Evolutionary conservation across 208 protist genomes (phyloP).

Genomic region (Leishmania tarentolae): DNA sequence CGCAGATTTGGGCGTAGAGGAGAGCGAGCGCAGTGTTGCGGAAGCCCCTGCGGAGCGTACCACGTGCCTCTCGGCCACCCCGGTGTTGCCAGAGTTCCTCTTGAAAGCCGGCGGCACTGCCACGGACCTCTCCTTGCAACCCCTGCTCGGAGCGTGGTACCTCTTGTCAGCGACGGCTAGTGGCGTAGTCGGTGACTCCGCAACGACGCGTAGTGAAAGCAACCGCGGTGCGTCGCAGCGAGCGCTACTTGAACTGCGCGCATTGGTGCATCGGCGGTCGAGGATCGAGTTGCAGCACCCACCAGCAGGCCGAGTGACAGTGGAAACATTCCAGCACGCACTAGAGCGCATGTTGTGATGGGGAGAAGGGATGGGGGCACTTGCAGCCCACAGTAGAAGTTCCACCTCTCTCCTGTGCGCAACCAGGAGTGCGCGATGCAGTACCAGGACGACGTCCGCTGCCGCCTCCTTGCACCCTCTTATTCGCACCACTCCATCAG

Average conservation of each 20-base stretch:
- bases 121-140: constrained; percentile 37
- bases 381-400: background rate
- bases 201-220: background rate
- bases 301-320: constrained; percentile 8
- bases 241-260: constrained; percentile 15
- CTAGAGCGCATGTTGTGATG: constrained; percentile 31
- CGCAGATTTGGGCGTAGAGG: background rate
- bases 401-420: background rate
- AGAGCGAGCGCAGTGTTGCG: background rate
- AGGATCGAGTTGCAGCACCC: constrained; percentile 19
- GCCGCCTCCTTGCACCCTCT: background rate
- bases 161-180: constrained; percentile 26
- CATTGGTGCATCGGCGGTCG: constrained; percentile 18
- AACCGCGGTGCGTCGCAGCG: background rate
- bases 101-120: background rate
- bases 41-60: background rate
- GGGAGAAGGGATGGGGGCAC: background rate
- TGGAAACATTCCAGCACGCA: constrained; percentile 38
- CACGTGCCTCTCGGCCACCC: background rate
- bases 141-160: constrained; percentile 49
- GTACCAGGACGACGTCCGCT: background rate
- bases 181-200: background rate
- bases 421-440: background rate
- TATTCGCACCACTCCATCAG: background rate
- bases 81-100: constrained; percentile 13